phyloP scores from a whole-genome alignment of 139 green algal species.

The Coelastrella sp. region DNA sequence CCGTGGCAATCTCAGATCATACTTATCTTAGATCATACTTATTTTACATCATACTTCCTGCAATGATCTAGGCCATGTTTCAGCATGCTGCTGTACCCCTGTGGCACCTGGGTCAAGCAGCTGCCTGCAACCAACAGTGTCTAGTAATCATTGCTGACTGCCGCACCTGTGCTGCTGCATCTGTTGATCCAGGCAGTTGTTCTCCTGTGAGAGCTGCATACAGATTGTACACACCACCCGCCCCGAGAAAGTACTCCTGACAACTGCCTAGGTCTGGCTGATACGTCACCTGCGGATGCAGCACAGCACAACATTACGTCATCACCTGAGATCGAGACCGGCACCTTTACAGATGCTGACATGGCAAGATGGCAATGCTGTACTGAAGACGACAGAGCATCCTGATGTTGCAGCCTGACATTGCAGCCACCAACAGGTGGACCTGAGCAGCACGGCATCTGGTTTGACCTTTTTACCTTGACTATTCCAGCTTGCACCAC shows the following conservation, averaged over 20 bases:
- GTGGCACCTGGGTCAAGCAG: not conserved
- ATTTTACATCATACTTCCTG: too few species aligned
- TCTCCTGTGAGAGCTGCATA: conserved; percentile 66
- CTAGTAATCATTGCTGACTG: not conserved
- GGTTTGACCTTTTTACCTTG: not conserved
- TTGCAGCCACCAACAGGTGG: not conserved
- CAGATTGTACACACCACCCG: conserved; percentile 47
- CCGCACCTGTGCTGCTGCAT: conserved; percentile 20
- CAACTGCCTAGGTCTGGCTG: conserved; percentile 35
- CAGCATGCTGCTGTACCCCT: not conserved
- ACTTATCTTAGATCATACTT: too few species aligned
- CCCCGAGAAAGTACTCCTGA: conserved; percentile 63
- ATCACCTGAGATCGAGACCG: not conserved
- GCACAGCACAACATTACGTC: not conserved
- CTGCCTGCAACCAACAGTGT: not conserved
- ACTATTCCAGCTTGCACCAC: conserved; percentile 45
- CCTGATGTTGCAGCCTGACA: not conserved
- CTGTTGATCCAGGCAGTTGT: conserved; percentile 12
- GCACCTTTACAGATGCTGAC: too few species aligned
- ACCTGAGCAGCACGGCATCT: not conserved
- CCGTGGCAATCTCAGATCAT: too few species aligned
- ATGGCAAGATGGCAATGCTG: too few species aligned
- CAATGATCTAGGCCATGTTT: too few species aligned
- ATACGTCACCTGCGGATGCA: conserved; percentile 48
- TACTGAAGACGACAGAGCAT: too few species aligned